Base-by-base conservation (phyloP, 441 rosid genomes). In the Manihot esculenta region DNA sequence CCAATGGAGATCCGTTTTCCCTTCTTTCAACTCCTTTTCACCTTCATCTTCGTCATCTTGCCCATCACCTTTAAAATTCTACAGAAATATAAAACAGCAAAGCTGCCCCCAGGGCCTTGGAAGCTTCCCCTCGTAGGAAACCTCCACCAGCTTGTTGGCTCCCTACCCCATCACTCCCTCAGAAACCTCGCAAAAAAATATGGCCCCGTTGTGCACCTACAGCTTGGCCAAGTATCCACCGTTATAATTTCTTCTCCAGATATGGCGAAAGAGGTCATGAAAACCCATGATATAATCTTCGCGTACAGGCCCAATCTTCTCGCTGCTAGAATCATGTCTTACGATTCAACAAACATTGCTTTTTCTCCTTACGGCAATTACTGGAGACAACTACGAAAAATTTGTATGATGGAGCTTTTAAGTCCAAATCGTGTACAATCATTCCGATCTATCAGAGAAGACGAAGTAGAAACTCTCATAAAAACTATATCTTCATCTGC, bases 151-250 rank as follows among this genome's bases (percentile, higher is more conserved):
- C 65, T 72, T 18, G 64, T 69, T 12, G 73, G 83, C 8, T 64
- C 82, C 7, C 70, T 66, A 0, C 78, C 88, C 10, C 88, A 84
- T 50, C 80, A 20, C 10, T 7, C 70, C 55, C 77, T 77, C 1
- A 74, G 75, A 23, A 60, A 83, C 53, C 69, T 84, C 62, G 77
- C 90, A 1, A 62, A 54, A 70, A 82, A 79, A 11, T 68, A 69
- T 64, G 90, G 88, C 26, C 78, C 88, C 62, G 12, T 83, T 50
- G 81, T 78, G 87, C 75, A 80, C 60, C 78, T 86, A 14, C 77
- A 81, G 71, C 71, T 84, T 27, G 85, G 88, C 8, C 64, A 67
- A 70, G 10, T 77, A 11, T 51, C 81, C 13, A 62, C 72, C 7
- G 60, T 83, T 7, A 70, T 81, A 9, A 42, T 81, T 18, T 72